phyloP scores from a whole-genome alignment of 768 basidiomycete genomes.

The Leucocoprinus birnbaumii region DNA sequence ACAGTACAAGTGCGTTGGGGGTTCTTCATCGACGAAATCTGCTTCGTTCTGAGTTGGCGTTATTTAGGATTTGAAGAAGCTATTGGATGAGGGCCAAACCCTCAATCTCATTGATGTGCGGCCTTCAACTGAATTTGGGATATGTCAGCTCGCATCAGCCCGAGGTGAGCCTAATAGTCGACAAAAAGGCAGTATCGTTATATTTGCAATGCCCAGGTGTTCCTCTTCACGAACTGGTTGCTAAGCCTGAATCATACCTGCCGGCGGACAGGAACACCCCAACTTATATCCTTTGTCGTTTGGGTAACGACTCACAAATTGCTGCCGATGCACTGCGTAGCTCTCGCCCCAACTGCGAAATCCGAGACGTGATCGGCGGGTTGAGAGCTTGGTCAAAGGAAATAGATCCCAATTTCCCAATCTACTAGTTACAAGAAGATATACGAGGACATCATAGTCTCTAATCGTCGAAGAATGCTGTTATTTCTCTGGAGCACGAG shows the following conservation, averaged over 20 bases:
- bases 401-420: conserved; percentile 74
- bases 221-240: conserved; percentile 63
- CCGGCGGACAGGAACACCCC: conserved; percentile 22
- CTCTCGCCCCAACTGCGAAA: conserved; percentile 23
- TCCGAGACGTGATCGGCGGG: conserved; percentile 80
- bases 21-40: background rate
- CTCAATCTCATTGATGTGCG: conserved; percentile 75
- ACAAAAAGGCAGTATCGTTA: background rate
- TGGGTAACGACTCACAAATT: conserved; percentile 92
- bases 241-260: conserved; percentile 51
- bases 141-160: conserved; percentile 76
- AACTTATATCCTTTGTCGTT: conserved; percentile 71
- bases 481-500: conserved; percentile 19
- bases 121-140: conserved; percentile 76
- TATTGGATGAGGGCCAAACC: conserved; percentile 25
- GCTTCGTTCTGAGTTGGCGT: background rate
- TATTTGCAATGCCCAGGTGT: conserved; percentile 49
- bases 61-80: conserved; percentile 45
- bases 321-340: conserved; percentile 66
- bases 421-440: conserved; percentile 50
- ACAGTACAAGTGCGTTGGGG: conserved; percentile 35
- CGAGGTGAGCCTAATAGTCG: conserved; percentile 50
- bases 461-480: background rate
- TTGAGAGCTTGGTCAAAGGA: conserved; percentile 74
- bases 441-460: background rate